Evolutionary conservation across 140 eudicot species (phyloP), one percentile per base, ranked within the genome.

Genomic region (Anethum foeniculum): DNA sequence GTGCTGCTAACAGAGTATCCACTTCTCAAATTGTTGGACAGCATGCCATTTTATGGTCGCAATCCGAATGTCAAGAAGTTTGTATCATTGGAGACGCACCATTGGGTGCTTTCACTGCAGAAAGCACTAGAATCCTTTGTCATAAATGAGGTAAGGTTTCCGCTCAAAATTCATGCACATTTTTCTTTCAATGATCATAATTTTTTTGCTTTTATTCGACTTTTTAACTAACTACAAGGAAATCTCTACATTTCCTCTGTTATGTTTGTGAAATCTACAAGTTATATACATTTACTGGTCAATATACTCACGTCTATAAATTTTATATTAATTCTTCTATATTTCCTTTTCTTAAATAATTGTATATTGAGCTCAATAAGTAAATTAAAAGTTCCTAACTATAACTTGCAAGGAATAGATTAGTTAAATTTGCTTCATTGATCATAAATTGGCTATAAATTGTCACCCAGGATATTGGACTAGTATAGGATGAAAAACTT

Each of bases 1-100:
- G 98, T 96, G 69, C 41, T 78, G 67, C 85, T 96, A 52, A 77
- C 92, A 28, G 99, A 93, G 83, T 96, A 89, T 87, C 92, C 97
- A 14, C 89, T 96, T n/a, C 84, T 80, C 21, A 96, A 96, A 82
- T 85, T 92, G 72, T 83, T 96, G 83, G 91, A 89, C 84, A 84
- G 97, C 72, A 92, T 89, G 44, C 96, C 96, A 0, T 64, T 89
- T 68, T 78, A 85, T 84, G 93, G 90, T 83, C 82, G 48, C 25
- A 89, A 88, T 83, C 84, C 79, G 44, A 89, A 83, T 46, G 72
- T 44, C 49, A 92, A 77, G 76, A 96, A 88, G 92, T 86, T 89
- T 83, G 88, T 88, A 81, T 85, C 97, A 5, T 23, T 91, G 38
- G 99, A 96, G 84, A 90, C 83, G 92, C 99, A 96, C 85, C 99